phyloP scores from a whole-genome alignment of 495 filamentous ascomycete genomes.

The Aspergillus sclerotiicarbonarius region DNA sequence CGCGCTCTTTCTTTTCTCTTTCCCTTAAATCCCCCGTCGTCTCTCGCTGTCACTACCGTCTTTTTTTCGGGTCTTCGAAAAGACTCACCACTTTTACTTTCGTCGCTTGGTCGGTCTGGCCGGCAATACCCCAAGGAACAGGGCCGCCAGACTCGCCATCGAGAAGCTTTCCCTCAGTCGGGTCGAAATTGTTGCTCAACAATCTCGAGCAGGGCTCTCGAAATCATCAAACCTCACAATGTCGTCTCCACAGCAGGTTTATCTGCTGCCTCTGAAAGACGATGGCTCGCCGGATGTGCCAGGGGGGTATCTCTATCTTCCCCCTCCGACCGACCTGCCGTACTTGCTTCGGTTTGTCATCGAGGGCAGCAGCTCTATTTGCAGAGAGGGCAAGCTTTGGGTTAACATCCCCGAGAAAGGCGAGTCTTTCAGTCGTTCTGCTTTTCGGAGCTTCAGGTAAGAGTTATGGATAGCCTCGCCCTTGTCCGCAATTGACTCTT shows the following conservation, averaged over 20 bases:
- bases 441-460: conserved; percentile 85
- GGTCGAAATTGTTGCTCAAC: neutral
- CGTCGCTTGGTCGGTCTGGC: neutral
- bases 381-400: conserved; percentile 89
- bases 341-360: conserved; percentile 88
- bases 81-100: neutral
- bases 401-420: conserved; percentile 85
- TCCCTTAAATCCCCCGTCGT: conserved; percentile 4
- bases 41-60: no score
- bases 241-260: conserved; percentile 54
- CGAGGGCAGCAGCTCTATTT: conserved; percentile 94
- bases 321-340: conserved; percentile 65
- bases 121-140: neutral
- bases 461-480: conserved; percentile 6
- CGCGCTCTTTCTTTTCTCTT: conserved; percentile 8
- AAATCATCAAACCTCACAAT: conserved; percentile 19
- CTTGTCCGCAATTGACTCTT: conserved; percentile 12
- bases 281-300: conserved; percentile 86
- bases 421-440: conserved; percentile 67
- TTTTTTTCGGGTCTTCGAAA: neutral
- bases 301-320: conserved; percentile 87
- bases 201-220: neutral
- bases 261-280: conserved; percentile 86
- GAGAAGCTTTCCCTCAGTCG: neutral
- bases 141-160: neutral